Conservation (phyloP, 164 flowering plant species). For the Paratinospora sagittata region DNA sequence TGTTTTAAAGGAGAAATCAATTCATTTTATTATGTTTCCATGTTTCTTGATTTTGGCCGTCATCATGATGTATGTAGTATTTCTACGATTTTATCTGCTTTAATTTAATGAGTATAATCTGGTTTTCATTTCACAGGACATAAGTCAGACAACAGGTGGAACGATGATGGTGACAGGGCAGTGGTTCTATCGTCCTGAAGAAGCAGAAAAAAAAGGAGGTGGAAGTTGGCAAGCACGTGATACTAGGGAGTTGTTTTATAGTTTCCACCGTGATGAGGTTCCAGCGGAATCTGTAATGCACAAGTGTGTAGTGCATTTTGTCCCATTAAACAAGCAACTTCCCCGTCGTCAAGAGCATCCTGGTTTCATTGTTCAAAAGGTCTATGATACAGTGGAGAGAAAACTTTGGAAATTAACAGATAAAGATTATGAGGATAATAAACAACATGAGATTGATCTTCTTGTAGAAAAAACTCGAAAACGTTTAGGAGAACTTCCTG, state of each 20-base stretch:
- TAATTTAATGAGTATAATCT: not conserved
- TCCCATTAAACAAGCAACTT: conserved; percentile 74
- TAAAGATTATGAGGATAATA: conserved; percentile 78
- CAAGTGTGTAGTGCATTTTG: conserved; percentile 93
- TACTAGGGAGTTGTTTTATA: conserved; percentile 84
- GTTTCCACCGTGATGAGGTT: conserved; percentile 90
- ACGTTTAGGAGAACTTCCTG: conserved; percentile 74
- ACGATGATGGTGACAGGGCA: conserved; percentile 74
- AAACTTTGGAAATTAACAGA: conserved; percentile 87
- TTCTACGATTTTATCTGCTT: not conserved
- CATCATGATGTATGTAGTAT: not conserved
- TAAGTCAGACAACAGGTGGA: conserved; percentile 55
- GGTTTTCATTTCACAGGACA: conserved; percentile 46
- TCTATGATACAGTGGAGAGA: conserved; percentile 69
- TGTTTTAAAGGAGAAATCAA: too few species aligned
- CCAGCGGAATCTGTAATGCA: conserved; percentile 99
- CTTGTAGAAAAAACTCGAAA: conserved; percentile 75
- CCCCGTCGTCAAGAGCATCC: conserved; percentile 76
- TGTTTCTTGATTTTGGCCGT: not conserved
- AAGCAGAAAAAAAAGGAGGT: conserved; percentile 75
- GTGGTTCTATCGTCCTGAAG: conserved; percentile 99
- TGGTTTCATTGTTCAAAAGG: conserved; percentile 90
- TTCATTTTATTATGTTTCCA: too few species aligned
- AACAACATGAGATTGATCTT: conserved; percentile 83
- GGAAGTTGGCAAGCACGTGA: conserved; percentile 77